Conservation (phyloP, 1,139 yeast species). For the Lodderomyces beijingensis region DNA sequence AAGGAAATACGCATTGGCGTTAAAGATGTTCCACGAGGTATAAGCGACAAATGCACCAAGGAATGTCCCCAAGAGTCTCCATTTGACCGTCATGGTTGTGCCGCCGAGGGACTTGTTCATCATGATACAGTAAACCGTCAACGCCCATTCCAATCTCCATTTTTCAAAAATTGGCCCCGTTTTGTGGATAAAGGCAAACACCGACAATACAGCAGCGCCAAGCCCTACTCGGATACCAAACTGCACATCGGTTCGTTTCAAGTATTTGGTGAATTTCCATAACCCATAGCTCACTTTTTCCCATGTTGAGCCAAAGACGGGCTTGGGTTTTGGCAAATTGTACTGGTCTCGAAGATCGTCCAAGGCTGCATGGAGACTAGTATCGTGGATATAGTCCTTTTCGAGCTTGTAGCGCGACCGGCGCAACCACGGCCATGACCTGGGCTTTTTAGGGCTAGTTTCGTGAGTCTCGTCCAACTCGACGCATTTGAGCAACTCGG, state of each 20-base stretch:
- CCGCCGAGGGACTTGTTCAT: slow-evolving; percentile 89
- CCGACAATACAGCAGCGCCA: slow-evolving; percentile 65
- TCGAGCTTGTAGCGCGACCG: slow-evolving; percentile 34
- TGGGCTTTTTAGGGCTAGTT: slow-evolving; percentile 17
- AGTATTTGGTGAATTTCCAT: slow-evolving; percentile 31
- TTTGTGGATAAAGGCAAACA: slow-evolving; percentile 61
- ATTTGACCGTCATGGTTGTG: slow-evolving; percentile 72
- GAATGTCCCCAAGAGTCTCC: slow-evolving; percentile 73
- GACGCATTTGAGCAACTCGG: slow-evolving; percentile 51
- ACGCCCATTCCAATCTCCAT: slow-evolving; percentile 85
- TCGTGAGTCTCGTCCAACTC: slow-evolving; percentile 43
- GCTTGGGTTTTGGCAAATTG: slow-evolving; percentile 10
- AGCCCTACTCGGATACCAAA: slow-evolving; percentile 77
- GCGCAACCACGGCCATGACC: slow-evolving; percentile 51
- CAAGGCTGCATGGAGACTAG: slow-evolving; percentile 35
- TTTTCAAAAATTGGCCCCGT: slow-evolving; percentile 51
- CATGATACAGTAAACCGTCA: slow-evolving; percentile 75
- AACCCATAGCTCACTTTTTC: slow-evolving; percentile 17
- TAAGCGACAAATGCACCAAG: slow-evolving; percentile 65
- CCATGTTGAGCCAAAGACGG: slow-evolving; percentile 6
- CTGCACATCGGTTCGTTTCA: slow-evolving; percentile 63
- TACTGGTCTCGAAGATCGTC: slow-evolving; percentile 31
- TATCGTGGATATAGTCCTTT: slow-evolving; percentile 5
- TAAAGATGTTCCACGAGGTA: slow-evolving; percentile 52
- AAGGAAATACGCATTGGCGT: slow-evolving; percentile 53